phyloP scores from a whole-genome alignment of 495 filamentous ascomycete genomes.

The Aspergillus nidulans region DNA sequence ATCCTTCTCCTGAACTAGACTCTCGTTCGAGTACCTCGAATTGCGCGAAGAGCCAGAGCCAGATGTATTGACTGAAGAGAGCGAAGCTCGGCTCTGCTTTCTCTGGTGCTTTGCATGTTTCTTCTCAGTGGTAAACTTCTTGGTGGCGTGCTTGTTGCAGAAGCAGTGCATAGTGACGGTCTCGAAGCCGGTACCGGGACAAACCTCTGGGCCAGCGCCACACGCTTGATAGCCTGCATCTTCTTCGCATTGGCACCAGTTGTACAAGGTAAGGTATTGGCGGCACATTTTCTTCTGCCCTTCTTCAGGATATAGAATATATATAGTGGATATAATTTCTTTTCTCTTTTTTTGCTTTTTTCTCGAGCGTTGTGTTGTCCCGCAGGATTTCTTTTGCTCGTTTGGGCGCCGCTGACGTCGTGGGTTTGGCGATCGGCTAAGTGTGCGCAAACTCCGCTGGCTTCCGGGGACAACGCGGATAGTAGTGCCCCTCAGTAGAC shows the following conservation, averaged over 20 bases:
- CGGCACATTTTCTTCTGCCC: constrained; percentile 33
- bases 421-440: neutral
- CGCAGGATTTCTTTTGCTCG: constrained; percentile 4
- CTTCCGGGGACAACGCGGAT: constrained; percentile 15
- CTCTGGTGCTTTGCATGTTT: constrained; percentile 27
- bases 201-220: constrained; percentile 27
- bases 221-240: constrained; percentile 33
- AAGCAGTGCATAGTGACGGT: constrained; percentile 45
- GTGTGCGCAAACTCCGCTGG: constrained; percentile 11
- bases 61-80: neutral
- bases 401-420: constrained; percentile 4
- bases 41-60: neutral
- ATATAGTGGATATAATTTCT: no score
- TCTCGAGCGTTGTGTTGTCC: neutral
- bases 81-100: constrained; percentile 26
- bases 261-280: constrained; percentile 40
- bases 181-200: constrained; percentile 33
- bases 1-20: constrained; percentile 28
- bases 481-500: no score
- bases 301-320: neutral
- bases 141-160: constrained; percentile 39
- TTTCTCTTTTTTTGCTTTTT: neutral
- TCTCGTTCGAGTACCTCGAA: constrained; percentile 2
- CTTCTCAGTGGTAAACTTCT: constrained; percentile 34
- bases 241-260: constrained; percentile 45